Conservation (phyloP, 768 basidiomycete genomes). For the Tephrocybe sp. region DNA sequence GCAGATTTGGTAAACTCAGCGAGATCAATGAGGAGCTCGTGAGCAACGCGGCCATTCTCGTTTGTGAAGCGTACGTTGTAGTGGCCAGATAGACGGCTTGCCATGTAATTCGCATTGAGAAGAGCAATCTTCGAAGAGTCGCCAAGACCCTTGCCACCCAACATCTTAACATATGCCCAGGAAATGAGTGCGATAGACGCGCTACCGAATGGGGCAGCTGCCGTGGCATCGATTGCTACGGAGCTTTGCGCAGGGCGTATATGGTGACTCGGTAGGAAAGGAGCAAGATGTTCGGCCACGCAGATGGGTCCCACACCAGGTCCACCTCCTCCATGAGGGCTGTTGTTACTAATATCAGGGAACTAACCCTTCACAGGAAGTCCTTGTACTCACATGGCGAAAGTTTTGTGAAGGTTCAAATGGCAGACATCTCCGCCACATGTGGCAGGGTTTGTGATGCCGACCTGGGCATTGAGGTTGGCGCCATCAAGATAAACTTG, state of each 20-base stretch:
- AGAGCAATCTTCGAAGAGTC: conserved; percentile 85
- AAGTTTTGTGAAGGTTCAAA: conserved; percentile 97
- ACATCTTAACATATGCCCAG: conserved; percentile 99
- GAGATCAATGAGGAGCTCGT: conserved; percentile 93
- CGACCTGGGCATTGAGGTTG: conserved; percentile 92
- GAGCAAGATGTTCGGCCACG: conserved; percentile 87
- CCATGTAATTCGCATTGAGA: conserved; percentile 97
- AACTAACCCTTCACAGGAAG: background rate
- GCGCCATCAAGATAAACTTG: conserved; percentile 98
- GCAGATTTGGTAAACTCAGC: conserved; percentile 91
- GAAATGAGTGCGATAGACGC: conserved; percentile 95
- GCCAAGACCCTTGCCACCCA: conserved; percentile 89
- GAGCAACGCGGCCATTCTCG: conserved; percentile 87
- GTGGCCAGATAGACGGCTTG: conserved; percentile 76
- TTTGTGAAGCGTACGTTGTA: conserved; percentile 92
- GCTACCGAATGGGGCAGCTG: conserved; percentile 91
- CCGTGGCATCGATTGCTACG: conserved; percentile 82
- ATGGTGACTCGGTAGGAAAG: conserved; percentile 92
- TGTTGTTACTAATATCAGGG: conserved; percentile 24
- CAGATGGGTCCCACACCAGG: conserved; percentile 97
- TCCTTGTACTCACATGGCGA: conserved; percentile 70
- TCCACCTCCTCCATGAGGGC: conserved; percentile 96
- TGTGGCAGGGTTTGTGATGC: conserved; percentile 87
- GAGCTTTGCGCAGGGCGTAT: conserved; percentile 60
- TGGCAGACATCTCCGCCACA: conserved; percentile 99